A percentile compares a stretch with the other conserved stretches of the same genome.
phyloP scores from a whole-genome alignment of 1,284 basidiomycete species.

The Vanrija sp. region DNA sequence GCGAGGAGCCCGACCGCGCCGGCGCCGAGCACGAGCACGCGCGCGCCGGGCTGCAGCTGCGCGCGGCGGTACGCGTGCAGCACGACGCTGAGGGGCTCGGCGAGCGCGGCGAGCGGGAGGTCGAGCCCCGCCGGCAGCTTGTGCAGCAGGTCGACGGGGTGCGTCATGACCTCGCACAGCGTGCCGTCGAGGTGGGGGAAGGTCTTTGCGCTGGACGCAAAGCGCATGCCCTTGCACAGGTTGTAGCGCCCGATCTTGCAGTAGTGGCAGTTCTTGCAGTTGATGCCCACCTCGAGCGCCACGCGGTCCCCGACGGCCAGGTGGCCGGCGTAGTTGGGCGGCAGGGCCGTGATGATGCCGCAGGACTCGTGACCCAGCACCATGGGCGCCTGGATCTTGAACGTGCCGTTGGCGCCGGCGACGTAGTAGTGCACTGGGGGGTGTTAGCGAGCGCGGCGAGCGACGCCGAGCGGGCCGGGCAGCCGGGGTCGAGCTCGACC shows the following conservation, averaged over 20 bases:
- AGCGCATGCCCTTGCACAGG: slow-evolving; percentile 79
- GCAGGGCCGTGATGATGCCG: slow-evolving; percentile 56
- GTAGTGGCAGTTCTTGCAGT: slow-evolving; percentile 62
- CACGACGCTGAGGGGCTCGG: slow-evolving; percentile 86
- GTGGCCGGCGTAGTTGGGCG: slow-evolving; percentile 25
- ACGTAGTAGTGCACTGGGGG: slow-evolving; percentile 77
- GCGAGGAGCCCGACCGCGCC: slow-evolving; percentile 89
- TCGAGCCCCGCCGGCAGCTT: slow-evolving; percentile 75
- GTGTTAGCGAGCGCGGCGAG: background rate
- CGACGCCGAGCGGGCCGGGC: background rate
- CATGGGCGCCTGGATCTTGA: slow-evolving; percentile 72
- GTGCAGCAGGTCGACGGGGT: slow-evolving; percentile 77
- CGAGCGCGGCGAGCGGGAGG: slow-evolving; percentile 75
- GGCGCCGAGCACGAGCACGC: slow-evolving; percentile 82
- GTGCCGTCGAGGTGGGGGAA: slow-evolving; percentile 92
- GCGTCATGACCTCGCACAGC: slow-evolving; percentile 80
- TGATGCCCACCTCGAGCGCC: slow-evolving; percentile 88
- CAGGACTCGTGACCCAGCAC: slow-evolving; percentile 90
- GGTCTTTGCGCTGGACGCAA: slow-evolving; percentile 83
- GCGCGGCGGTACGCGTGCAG: slow-evolving; percentile 76
- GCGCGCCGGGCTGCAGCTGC: slow-evolving; percentile 58
- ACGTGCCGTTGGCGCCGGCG: slow-evolving; percentile 86
- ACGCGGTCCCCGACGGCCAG: slow-evolving; percentile 80
- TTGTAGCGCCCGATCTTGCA: slow-evolving; percentile 78
- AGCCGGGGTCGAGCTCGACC: no score